Base-by-base conservation (phyloP, 2,329 filamentous ascomycete genomes). In the Esteya vermicola region DNA sequence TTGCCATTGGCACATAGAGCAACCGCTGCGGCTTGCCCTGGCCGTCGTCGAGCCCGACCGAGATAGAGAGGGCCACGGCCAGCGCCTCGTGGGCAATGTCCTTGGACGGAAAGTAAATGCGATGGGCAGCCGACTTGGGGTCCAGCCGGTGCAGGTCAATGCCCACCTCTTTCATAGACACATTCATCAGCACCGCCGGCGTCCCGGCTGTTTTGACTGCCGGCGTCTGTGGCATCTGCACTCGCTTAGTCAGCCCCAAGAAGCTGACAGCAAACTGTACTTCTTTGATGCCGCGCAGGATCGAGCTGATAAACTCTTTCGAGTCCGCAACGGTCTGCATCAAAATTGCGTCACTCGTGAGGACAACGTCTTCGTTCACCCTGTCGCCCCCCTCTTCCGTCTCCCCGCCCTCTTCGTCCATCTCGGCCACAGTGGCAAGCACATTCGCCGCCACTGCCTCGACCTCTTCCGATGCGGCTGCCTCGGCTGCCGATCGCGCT, bases 51-150 rank as follows among this genome's bases (percentile, higher is more conserved):
- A 98, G 68, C 30, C 86, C 91, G 42, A 96, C 70, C 0, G 89
- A 89, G 41, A 98, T 83, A 1, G 91, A 94, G 31, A 98, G 76
- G 4, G 88, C 91, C 16, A 89, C 91, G 19, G 91, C 72, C 27
- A 98, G 69, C 10, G 88, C 91, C 64, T 98, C 89, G 57, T 98
- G 91, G 12, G 91, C 91, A 52, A 95, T 78, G 54, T 95, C 91
- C 45, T 85, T 81, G 19, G 81, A 77, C 3, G 88, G 84, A 54
- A 98, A 98, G 59, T 98, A 96, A 91, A 96, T 98, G 47, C 91
- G 78, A 65, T 98, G 91, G 0, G 89, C 86, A 1, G 91, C 86
- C 14, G 88, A 94, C 51, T 85, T 89, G 32, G 85, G 81, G 55
- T 98, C 89, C 40, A 98, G 71, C 19, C 89, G 78, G 55, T 96